Percentiles rank a stretch among this genome's conserved stretches.
Evolutionary conservation across 169 alveolate genomes (phyloP).

Genomic region (Eimeria tenella): DNA sequence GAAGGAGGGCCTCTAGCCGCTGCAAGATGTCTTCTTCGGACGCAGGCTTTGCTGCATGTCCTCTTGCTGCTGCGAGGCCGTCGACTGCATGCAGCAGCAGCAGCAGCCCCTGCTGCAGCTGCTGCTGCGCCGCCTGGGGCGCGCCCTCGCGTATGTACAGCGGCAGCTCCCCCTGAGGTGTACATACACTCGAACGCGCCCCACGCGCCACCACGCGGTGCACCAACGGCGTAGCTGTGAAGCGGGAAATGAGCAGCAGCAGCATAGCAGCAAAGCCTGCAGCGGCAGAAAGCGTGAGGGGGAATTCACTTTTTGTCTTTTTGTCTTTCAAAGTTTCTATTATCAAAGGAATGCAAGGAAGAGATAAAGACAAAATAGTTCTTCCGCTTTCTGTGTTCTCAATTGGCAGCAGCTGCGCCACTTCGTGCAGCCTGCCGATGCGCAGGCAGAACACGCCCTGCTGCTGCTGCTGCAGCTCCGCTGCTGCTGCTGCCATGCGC

Average conservation of each 20-base stretch:
- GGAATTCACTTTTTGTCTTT: background rate
- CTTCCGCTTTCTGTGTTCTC: conserved; percentile 34
- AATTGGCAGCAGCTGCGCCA: conserved; percentile 41
- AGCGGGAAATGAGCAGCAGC: conserved; percentile 47
- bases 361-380: conserved; percentile 15
- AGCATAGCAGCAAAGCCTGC: conserved; percentile 46
- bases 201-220: conserved; percentile 2
- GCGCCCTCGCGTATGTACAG: conserved; percentile 36
- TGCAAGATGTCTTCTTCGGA: conserved; percentile 13
- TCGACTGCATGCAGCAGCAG: conserved; percentile 59
- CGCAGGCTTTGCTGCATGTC: background rate
- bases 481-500: conserved; percentile 52
- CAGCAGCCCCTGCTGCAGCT: conserved; percentile 51
- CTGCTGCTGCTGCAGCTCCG: conserved; percentile 62
- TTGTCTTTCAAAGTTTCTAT: background rate
- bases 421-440: conserved; percentile 22
- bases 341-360: background rate
- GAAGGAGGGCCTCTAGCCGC: conserved; percentile 39
- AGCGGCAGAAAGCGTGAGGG: background rate
- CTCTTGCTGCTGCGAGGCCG: conserved; percentile 12
- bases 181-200: conserved; percentile 54
- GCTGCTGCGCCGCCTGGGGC: conserved; percentile 30
- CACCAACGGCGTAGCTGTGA: conserved; percentile 18
- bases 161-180: conserved; percentile 56
- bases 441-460: conserved; percentile 47